phyloP scores from a whole-genome alignment of 164 flowering plant species.

The Akebia trifoliata region DNA sequence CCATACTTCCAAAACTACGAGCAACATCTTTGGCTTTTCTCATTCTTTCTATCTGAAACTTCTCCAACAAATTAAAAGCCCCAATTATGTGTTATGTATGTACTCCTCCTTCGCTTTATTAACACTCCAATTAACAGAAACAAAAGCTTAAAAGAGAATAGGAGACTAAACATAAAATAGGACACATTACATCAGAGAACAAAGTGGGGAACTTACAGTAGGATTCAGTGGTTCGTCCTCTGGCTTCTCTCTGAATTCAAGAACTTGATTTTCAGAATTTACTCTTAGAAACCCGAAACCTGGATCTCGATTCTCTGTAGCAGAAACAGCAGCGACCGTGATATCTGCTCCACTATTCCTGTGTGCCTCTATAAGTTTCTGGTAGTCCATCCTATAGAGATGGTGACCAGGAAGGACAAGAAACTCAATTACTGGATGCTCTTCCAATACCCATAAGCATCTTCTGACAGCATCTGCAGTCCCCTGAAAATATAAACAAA shows the following conservation, averaged over 20 bases:
- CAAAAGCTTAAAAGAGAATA: background rate
- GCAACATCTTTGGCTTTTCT: constrained; percentile 9
- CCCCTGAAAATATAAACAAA: constrained; percentile 35
- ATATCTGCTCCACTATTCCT: constrained; percentile 49
- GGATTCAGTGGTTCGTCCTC: constrained; percentile 13
- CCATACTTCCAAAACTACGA: constrained; percentile 42
- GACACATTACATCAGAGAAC: no score
- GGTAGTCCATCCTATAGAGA: constrained; percentile 85
- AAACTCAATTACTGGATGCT: constrained; percentile 54
- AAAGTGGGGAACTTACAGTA: constrained; percentile 39
- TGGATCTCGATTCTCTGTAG: constrained; percentile 25
- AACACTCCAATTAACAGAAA: constrained; percentile 2
- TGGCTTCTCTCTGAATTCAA: constrained; percentile 27
- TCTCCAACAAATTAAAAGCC: no score
- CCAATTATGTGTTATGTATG: no score
- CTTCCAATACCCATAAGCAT: constrained; percentile 74
- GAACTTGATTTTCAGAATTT: constrained; percentile 35
- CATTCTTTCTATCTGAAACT: constrained; percentile 27
- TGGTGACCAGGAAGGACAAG: constrained; percentile 83
- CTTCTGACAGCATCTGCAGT: constrained; percentile 84
- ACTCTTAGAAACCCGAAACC: constrained; percentile 48
- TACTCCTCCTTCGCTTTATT: background rate
- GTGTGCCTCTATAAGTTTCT: constrained; percentile 54
- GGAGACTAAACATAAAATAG: no score
- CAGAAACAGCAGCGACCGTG: constrained; percentile 45